A percentile compares a stretch with the other conserved stretches of the same genome.
Evolutionary conservation across 768 basidiomycete species (phyloP).

Genomic region (Collybia sp.): DNA sequence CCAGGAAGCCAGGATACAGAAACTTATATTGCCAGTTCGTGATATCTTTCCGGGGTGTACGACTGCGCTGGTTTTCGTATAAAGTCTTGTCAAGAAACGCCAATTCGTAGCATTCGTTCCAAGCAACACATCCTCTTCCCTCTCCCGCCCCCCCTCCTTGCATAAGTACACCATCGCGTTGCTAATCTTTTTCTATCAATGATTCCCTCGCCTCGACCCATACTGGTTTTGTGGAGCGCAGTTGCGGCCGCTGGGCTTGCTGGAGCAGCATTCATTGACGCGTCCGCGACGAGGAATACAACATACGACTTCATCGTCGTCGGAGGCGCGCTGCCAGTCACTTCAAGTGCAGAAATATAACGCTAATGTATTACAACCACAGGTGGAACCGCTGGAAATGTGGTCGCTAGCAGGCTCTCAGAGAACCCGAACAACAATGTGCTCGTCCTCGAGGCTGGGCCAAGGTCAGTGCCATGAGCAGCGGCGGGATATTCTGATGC

Average conservation of each 20-base stretch:
- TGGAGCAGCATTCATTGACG: too few species aligned
- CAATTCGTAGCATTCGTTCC: too few species aligned
- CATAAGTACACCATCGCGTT: too few species aligned
- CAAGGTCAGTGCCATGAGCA: constrained; percentile 2
- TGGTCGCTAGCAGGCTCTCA: constrained; percentile 9
- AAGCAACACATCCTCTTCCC: too few species aligned
- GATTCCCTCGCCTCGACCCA: background rate
- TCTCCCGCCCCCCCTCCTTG: too few species aligned
- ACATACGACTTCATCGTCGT: constrained; percentile 19
- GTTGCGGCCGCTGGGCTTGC: background rate
- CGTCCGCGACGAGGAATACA: background rate
- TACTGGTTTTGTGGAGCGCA: background rate
- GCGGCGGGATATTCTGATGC: background rate
- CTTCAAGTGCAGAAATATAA: background rate
- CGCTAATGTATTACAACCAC: background rate
- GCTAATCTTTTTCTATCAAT: background rate
- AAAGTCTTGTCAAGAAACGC: too few species aligned
- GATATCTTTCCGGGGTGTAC: too few species aligned
- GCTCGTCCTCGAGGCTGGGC: constrained; percentile 10
- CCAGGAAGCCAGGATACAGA: too few species aligned
- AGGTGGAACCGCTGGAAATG: constrained; percentile 12
- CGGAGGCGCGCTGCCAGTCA: constrained; percentile 15
- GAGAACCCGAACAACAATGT: constrained; percentile 6
- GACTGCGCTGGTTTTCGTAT: too few species aligned
- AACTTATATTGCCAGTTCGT: too few species aligned